phyloP scores from a whole-genome alignment of 257 asterid genomes.

The Euphrasia confusa region DNA sequence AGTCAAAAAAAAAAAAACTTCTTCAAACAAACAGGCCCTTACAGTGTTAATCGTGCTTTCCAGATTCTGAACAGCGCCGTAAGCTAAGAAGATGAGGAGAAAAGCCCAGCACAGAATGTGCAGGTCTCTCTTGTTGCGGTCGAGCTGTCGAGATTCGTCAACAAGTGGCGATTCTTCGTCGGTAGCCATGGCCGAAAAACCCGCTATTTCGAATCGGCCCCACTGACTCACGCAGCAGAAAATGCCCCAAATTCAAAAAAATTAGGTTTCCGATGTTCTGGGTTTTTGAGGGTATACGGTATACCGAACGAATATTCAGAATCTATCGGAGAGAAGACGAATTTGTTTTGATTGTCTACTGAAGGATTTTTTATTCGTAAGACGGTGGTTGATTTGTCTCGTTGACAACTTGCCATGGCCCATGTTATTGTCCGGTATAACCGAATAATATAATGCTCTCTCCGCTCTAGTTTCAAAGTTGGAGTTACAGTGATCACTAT shows the following conservation, averaged over 20 bases:
- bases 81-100: slow-evolving; percentile 80
- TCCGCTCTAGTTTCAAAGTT: too few relatives aligned
- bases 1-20: too few relatives aligned
- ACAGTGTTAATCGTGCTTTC: slow-evolving; percentile 90
- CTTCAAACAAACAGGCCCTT: slow-evolving; percentile 5
- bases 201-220: slow-evolving; percentile 11
- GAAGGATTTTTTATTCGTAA: too few relatives aligned
- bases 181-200: slow-evolving; percentile 43
- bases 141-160: slow-evolving; percentile 35
- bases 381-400: too few relatives aligned
- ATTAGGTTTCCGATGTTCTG: slow-evolving; percentile 31
- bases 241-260: background rate
- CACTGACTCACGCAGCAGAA: slow-evolving; percentile 9
- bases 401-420: too few relatives aligned
- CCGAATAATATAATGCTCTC: too few relatives aligned
- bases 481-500: too few relatives aligned
- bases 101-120: slow-evolving; percentile 73
- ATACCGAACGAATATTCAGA: too few relatives aligned
- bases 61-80: slow-evolving; percentile 96
- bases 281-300: too few relatives aligned
- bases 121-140: slow-evolving; percentile 63
- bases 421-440: too few relatives aligned
- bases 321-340: background rate
- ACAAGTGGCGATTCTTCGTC: slow-evolving; percentile 64
- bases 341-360: background rate